Evolutionary conservation across 441 rosid species (phyloP), one percentile per base, ranked within the genome.

Genomic region (Dalechampia spathulata): DNA sequence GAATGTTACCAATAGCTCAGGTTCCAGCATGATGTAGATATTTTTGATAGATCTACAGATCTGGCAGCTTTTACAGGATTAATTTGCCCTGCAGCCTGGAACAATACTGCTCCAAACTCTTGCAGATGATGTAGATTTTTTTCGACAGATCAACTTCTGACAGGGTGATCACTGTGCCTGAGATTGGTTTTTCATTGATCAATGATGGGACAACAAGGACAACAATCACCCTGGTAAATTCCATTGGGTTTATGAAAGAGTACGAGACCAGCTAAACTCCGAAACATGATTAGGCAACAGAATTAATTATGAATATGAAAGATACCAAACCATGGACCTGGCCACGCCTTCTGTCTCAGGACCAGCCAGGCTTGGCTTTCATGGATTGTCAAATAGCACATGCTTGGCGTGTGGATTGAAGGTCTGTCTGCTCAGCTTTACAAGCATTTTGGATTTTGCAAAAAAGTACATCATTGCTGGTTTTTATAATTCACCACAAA

Each of bases 1-100:
- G 95, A 83, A 71, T 76, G 87, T 60, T 89, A 93, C 72, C 97
- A 89, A 75, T 82, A 83, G 76, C 80, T 93, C 30, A 76, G 99
- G 56, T 89, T 93, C 64, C 75, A 82, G 43, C 90, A 87, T 7
- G 78, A 75, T n/a, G n/a, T n/a, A n/a, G 49, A 47, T 40, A 9
- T 65, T 63, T 26, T 40, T 25, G n/a, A n/a, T n/a, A n/a, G n/a
- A 40, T 65, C 37, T 60, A 47, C 73, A 89, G 97, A 81, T 93
- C 97, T 96, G 32, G 63, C 97, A 44, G 99, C 99, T 67, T 92
- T 92, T 72, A 89, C 99, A 20, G 75, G 65, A 67, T 85, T 80
- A 58, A 89, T 97, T 12, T 97, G 96, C 46, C 74, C 79, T 67
- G 97, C 99, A 56, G 97, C 89, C 67, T 93, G 99, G 99, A 96